A percentile compares a stretch with the other conserved stretches of the same genome.
phyloP scores from a whole-genome alignment of 2,329 filamentous ascomycete species.

The Verticillium zaregamsianum region DNA sequence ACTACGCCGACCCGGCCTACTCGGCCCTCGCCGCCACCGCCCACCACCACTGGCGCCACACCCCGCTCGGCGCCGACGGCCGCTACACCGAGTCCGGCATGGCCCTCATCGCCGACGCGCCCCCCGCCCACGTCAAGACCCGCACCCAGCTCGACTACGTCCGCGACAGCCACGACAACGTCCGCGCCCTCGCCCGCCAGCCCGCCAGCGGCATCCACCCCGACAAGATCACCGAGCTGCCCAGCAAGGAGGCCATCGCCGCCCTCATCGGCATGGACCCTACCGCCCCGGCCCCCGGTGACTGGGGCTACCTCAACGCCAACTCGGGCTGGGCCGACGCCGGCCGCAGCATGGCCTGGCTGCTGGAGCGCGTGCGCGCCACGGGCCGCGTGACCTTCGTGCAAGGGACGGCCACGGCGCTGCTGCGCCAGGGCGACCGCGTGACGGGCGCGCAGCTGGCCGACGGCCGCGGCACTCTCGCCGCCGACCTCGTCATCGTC shows the following conservation, averaged over 20 bases:
- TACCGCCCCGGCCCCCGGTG: conserved; percentile 50
- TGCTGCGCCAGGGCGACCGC: conserved; percentile 21
- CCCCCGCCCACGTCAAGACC: conserved; percentile 24
- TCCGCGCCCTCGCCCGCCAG: conserved; percentile 42
- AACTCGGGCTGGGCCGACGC: conserved; percentile 79
- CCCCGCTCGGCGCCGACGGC: conserved; percentile 55
- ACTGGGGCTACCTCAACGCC: conserved; percentile 70
- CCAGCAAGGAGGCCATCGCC: conserved; percentile 38
- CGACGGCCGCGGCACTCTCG: conserved; percentile 40
- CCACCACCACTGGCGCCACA: conserved; percentile 63
- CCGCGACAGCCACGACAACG: conserved; percentile 55
- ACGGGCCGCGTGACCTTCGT: conserved; percentile 54
- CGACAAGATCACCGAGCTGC: conserved; percentile 40
- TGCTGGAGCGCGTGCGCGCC: conserved; percentile 49
- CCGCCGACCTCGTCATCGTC: conserved; percentile 70
- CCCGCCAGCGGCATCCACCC: conserved; percentile 29
- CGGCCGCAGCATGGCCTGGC: conserved; percentile 62
- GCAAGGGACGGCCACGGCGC: conserved; percentile 41
- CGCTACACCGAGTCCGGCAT: conserved; percentile 70
- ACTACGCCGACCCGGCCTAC: conserved; percentile 81
- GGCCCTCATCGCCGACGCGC: conserved; percentile 48
- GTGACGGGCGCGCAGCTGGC: conserved; percentile 49
- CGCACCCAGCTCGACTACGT: conserved; percentile 55
- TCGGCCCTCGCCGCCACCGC: conserved; percentile 68
- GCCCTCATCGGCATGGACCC: conserved; percentile 15